A percentile compares a stretch with the other conserved stretches of the same genome.
These are phyloP conservation scores for Talaromyces verruculosus DNA, from an alignment of 2,329 filamentous ascomycete genomes.

Conservation along the genomic window DNA sequence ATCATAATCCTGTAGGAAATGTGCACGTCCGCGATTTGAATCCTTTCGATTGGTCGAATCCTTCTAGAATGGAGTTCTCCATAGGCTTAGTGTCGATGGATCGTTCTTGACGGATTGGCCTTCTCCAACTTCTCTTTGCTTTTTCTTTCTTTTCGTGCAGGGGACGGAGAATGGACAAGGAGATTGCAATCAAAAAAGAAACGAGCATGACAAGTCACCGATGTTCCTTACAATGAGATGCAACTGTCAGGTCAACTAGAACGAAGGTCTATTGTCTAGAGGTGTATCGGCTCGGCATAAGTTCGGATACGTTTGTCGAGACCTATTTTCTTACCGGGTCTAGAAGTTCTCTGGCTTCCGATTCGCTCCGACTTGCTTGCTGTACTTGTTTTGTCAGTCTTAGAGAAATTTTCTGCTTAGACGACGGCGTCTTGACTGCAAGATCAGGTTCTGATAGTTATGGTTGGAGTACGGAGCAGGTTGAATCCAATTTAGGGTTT, in stretches of 20 bases:
- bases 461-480: not conserved
- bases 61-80: not conserved
- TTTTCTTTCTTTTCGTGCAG: not conserved
- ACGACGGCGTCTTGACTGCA: not conserved
- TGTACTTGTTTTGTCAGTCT: not conserved
- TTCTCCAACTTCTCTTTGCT: not conserved
- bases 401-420: not conserved
- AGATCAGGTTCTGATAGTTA: too few relatives aligned
- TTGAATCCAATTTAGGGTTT: not conserved
- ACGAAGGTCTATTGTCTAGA: not conserved
- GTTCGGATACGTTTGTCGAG: not conserved
- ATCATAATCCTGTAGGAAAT: not conserved
- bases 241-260: not conserved
- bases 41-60: not conserved
- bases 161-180: not conserved
- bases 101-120: not conserved
- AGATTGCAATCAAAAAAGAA: not conserved
- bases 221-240: not conserved
- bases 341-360: constrained; percentile 1
- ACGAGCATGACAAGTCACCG: not conserved
- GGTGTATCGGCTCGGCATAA: constrained; percentile 2
- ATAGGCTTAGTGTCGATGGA: not conserved
- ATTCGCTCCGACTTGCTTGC: not conserved
- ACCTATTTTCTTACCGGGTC: not conserved
- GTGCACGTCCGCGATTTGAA: not conserved